A percentile compares a stretch with the other conserved stretches of the same genome.
Conservation (phyloP, 176 grass and related monocot genomes). For the Saccharum officinarum region DNA sequence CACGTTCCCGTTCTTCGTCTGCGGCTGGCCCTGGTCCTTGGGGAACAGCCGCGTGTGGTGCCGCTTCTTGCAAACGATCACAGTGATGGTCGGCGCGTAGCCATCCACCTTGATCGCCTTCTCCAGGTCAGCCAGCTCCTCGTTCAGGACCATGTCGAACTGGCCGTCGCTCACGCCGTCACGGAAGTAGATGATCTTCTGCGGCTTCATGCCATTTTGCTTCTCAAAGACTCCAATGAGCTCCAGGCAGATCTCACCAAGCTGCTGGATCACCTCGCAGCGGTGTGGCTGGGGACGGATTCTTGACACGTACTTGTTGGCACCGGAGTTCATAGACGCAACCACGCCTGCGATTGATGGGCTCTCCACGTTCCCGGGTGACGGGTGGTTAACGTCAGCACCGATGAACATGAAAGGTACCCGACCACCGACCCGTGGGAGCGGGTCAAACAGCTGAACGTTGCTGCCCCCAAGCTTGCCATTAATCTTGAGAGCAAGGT, state of each 20-base stretch:
- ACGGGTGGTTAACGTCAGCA: constrained; percentile 64
- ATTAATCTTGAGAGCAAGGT: constrained; percentile 64
- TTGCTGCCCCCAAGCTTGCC: constrained; percentile 64
- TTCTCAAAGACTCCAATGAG: constrained; percentile 39
- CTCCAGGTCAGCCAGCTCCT: constrained; percentile 49
- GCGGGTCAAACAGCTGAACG: constrained; percentile 37
- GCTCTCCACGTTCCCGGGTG: constrained; percentile 42
- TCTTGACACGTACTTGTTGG: constrained; percentile 49
- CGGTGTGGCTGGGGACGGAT: constrained; percentile 42
- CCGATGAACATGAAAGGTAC: constrained; percentile 62
- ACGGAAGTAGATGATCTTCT: constrained; percentile 64
- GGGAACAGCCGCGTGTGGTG: constrained; percentile 62
- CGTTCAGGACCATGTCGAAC: constrained; percentile 52
- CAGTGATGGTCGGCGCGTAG: constrained; percentile 58
- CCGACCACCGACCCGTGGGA: constrained; percentile 41
- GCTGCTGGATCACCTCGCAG: constrained; percentile 44
- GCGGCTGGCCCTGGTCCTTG: background rate
- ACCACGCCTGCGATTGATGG: constrained; percentile 61
- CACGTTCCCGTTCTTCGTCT: constrained; percentile 37
- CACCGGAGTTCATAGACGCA: constrained; percentile 35
- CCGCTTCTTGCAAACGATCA: constrained; percentile 59
- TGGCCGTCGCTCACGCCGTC: constrained; percentile 63
- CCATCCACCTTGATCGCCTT: constrained; percentile 1
- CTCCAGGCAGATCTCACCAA: constrained; percentile 40
- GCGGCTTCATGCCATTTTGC: constrained; percentile 21